These are phyloP conservation scores for Aspergillus fumigatus DNA, from an alignment of 2,329 filamentous ascomycete genomes.

Conservation along the genomic window DNA sequence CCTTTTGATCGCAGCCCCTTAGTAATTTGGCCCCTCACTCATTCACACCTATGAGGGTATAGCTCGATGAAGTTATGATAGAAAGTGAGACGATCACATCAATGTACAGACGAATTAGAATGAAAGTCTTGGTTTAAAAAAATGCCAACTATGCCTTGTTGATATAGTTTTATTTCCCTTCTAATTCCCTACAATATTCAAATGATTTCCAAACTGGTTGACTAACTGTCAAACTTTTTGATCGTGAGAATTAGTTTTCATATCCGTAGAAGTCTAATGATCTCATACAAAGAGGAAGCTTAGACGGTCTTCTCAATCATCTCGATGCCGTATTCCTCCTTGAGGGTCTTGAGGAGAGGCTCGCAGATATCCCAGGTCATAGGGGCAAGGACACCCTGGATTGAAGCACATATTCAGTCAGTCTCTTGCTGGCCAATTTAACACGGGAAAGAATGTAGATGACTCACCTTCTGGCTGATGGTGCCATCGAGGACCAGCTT, in stretches of 20 bases:
- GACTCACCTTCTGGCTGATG: slow-evolving; percentile 55
- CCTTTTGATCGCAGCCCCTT: background rate
- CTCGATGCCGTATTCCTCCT: slow-evolving; percentile 70
- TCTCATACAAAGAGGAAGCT: slow-evolving; percentile 4
- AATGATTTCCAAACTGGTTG: background rate
- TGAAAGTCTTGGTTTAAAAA: background rate
- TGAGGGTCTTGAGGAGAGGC: slow-evolving; percentile 71
- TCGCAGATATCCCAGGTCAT: slow-evolving; percentile 67
- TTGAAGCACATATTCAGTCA: background rate
- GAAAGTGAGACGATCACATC: slow-evolving; percentile 13
- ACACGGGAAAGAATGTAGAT: background rate
- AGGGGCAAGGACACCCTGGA: slow-evolving; percentile 65
- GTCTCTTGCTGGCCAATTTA: background rate
- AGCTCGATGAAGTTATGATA: slow-evolving; percentile 22
- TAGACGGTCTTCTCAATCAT: slow-evolving; percentile 62
- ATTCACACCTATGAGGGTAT: slow-evolving; percentile 3
- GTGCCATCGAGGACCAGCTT: slow-evolving; percentile 73
- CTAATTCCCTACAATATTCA: slow-evolving; percentile 6
- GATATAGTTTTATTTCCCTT: background rate
- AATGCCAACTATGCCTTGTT: background rate
- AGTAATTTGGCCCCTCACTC: background rate
- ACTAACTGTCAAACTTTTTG: background rate
- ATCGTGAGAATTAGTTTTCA: slow-evolving; percentile 3
- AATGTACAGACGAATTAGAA: slow-evolving; percentile 8
- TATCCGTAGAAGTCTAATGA: background rate